Conservation (phyloP, 805 yeast genomes). For the Metschnikowia aberdeeniae region DNA sequence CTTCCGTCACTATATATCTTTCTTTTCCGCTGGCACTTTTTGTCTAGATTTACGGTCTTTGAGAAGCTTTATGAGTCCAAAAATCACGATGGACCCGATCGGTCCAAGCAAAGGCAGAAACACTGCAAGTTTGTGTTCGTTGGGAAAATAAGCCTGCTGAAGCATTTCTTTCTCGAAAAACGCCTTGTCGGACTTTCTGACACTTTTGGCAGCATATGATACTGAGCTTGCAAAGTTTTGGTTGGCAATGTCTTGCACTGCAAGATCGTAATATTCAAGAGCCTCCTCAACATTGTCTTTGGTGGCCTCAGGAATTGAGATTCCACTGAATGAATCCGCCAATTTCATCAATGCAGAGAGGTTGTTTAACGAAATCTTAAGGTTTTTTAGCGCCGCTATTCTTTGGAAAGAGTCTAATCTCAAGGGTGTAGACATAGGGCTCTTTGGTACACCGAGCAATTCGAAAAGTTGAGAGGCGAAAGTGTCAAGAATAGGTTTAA, state of each 20-base stretch:
- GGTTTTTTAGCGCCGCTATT: slow-evolving; percentile 51
- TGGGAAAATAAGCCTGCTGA: slow-evolving; percentile 91
- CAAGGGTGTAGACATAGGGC: slow-evolving; percentile 55
- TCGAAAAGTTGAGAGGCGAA: slow-evolving; percentile 74
- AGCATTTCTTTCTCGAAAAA: slow-evolving; percentile 95
- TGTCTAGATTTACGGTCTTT: slow-evolving; percentile 40
- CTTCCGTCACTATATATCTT: slow-evolving; percentile 5
- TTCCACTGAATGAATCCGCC: slow-evolving; percentile 64
- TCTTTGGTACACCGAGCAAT: slow-evolving; percentile 62
- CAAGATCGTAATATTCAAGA: slow-evolving; percentile 35
- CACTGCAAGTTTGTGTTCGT: slow-evolving; percentile 92
- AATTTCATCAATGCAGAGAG: slow-evolving; percentile 68
- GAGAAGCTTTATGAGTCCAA: slow-evolving; percentile 48
- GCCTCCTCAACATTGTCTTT: slow-evolving; percentile 52
- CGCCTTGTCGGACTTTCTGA: slow-evolving; percentile 62
- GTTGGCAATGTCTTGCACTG: slow-evolving; percentile 29
- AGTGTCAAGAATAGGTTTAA: slow-evolving; percentile 56
- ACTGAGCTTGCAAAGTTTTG: slow-evolving; percentile 28
- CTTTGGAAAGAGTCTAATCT: slow-evolving; percentile 67
- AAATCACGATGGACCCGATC: slow-evolving; percentile 54
- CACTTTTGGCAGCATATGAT: slow-evolving; percentile 49
- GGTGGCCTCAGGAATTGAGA: slow-evolving; percentile 79
- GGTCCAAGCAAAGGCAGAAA: slow-evolving; percentile 91
- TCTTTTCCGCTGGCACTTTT: slow-evolving; percentile 4
- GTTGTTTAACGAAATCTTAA: slow-evolving; percentile 62